A percentile compares a stretch with the other conserved stretches of the same genome.
Conservation (phyloP, 2,329 filamentous ascomycete species). For the Xylaria sp. region DNA sequence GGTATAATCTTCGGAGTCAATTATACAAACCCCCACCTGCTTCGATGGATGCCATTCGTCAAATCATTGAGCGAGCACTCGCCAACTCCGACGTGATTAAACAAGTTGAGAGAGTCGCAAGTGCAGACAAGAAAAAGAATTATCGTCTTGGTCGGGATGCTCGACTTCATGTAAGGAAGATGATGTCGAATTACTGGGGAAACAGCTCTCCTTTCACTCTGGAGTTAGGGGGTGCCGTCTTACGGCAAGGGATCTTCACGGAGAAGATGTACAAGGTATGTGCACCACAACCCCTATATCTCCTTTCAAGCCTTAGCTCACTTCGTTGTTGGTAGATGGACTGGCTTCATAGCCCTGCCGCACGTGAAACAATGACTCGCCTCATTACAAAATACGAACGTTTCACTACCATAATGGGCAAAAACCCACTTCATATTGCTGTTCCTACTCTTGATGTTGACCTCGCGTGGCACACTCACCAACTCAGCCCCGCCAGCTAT, state of each 20-base stretch:
- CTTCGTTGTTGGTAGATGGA: conserved; percentile 60
- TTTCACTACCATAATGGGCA: conserved; percentile 69
- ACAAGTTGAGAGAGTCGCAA: conserved; percentile 51
- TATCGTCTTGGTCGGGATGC: conserved; percentile 46
- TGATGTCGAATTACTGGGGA: conserved; percentile 77
- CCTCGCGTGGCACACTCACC: conserved; percentile 83
- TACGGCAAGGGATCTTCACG: conserved; percentile 72
- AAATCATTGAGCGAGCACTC: conserved; percentile 60
- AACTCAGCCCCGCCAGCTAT: conserved; percentile 73
- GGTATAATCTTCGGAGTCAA: conserved; percentile 54
- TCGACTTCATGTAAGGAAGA: conserved; percentile 65
- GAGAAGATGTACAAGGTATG: conserved; percentile 74
- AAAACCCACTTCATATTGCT: conserved; percentile 57
- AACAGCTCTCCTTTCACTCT: conserved; percentile 73
- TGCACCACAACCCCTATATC: neutral
- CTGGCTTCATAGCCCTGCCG: conserved; percentile 79
- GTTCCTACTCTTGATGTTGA: conserved; percentile 82
- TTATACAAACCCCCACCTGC: conserved; percentile 53
- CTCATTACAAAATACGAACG: conserved; percentile 72
- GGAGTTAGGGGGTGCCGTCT: conserved; percentile 71
- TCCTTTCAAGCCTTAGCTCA: neutral
- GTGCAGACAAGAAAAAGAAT: conserved; percentile 36
- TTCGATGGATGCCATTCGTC: conserved; percentile 63
- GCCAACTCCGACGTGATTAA: conserved; percentile 52
- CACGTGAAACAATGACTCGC: conserved; percentile 70